A percentile compares a stretch with the other conserved stretches of the same genome.
Conservation (phyloP, 352 stramenopile species). For the Pythium coloratum region DNA sequence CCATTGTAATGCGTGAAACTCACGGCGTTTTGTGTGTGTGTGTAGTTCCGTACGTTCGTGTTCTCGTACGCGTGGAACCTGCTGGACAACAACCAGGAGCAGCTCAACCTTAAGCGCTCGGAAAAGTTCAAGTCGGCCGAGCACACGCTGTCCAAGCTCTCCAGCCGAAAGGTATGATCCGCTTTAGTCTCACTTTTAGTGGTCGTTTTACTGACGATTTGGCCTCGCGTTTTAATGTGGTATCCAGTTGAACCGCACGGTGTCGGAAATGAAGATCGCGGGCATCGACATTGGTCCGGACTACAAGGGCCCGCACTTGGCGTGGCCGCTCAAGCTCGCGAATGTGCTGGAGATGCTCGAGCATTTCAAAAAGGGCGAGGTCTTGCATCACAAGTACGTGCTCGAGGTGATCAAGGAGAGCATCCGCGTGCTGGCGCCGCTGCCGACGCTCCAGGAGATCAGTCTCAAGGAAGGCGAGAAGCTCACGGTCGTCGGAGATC, state of each 20-base stretch:
- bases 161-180: conserved; percentile 55
- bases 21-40: neutral
- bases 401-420: conserved; percentile 78
- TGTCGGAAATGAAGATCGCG: conserved; percentile 56
- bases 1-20: neutral
- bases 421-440: conserved; percentile 54
- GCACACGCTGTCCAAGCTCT: conserved; percentile 76
- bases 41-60: conserved; percentile 78
- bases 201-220: neutral
- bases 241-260: conserved; percentile 44
- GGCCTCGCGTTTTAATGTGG: neutral
- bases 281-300: conserved; percentile 52
- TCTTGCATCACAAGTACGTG: conserved; percentile 92
- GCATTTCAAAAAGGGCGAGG: conserved; percentile 86
- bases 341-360: conserved; percentile 90
- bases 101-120: conserved; percentile 85
- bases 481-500: conserved; percentile 92
- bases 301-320: conserved; percentile 77
- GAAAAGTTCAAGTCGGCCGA: conserved; percentile 85
- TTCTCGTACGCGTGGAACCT: conserved; percentile 88
- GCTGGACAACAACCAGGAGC: conserved; percentile 89
- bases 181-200: neutral
- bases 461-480: conserved; percentile 81
- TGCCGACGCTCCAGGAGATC: conserved; percentile 89
- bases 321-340: conserved; percentile 82